Base-by-base conservation (phyloP, 2,329 filamentous ascomycete genomes). In the Dactylellina haptotyla region DNA sequence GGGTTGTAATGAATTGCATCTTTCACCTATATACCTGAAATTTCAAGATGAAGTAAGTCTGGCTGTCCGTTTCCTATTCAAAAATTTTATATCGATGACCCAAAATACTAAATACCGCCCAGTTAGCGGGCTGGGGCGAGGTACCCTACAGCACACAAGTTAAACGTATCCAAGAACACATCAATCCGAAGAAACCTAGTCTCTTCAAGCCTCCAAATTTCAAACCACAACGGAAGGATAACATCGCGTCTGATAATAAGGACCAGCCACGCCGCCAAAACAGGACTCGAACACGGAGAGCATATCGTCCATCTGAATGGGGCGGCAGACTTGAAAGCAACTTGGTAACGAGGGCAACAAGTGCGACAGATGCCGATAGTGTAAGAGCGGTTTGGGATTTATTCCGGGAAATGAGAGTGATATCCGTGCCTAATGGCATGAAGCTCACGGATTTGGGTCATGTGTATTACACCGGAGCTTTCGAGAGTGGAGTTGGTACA, bases 41-140 rank as follows among this genome's bases (percentile, higher is more conserved):
- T 41, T 20, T 46, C 5, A 3, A 23, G 23, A 18, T 4, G 41
- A 18, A 10, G 41, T 45, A 45, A 45, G 41, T 10, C 2, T 50
- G 18, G 8, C 9, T 34, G 12, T 48, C 3, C 23, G 4, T 41
- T 41, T 16, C 37, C 14, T 30, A n/a, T n/a, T n/a, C n/a, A n/a
- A n/a, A n/a, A n/a, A n/a, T n/a, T n/a, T n/a, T n/a, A n/a, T n/a
- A n/a, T n/a, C n/a, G n/a, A n/a, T n/a, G n/a, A n/a, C n/a, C n/a
- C n/a, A n/a, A n/a, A n/a, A n/a, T n/a, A n/a, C n/a, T n/a, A n/a
- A n/a, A n/a, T n/a, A n/a, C n/a, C n/a, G n/a, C n/a, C n/a, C 9
- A 71, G 66, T 25, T 71, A 10, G 32, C 34, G 50, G 58, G 66
- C 1, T 71, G 66, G 66, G 66, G 66, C 25, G 66, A 71, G 14